Conservation (phyloP, 1,139 yeast species). For the Suhomyces coccinellae region DNA sequence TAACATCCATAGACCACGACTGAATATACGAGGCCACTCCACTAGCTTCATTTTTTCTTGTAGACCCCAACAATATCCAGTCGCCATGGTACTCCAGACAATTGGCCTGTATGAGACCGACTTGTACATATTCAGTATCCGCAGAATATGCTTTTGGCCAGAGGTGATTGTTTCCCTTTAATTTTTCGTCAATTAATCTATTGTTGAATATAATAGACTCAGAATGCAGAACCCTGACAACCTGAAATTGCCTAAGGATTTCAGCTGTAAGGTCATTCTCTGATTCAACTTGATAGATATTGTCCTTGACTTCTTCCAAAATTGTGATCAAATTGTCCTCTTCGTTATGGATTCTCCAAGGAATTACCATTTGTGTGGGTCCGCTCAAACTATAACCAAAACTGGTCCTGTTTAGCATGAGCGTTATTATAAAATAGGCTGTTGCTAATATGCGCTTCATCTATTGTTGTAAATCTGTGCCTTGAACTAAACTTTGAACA, state of each 20-base stretch:
- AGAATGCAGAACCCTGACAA: slow-evolving; percentile 9
- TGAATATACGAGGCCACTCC: slow-evolving; percentile 23
- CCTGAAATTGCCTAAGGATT: slow-evolving; percentile 9
- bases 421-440: not conserved
- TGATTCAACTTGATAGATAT: slow-evolving; percentile 9
- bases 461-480: too few species aligned
- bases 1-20: slow-evolving; percentile 25
- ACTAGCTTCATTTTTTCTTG: slow-evolving; percentile 13
- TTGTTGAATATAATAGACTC: slow-evolving; percentile 14
- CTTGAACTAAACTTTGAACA: too few species aligned
- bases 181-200: slow-evolving; percentile 2
- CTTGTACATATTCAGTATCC: slow-evolving; percentile 8
- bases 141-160: not conserved
- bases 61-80: slow-evolving; percentile 16
- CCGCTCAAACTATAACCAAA: not conserved
- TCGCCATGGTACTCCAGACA: slow-evolving; percentile 1
- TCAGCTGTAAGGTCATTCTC: slow-evolving; percentile 10
- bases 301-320: slow-evolving; percentile 3
- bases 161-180: not conserved
- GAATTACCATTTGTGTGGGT: not conserved
- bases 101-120: slow-evolving; percentile 11
- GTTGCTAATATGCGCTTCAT: too few species aligned
- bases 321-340: not conserved
- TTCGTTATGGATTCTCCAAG: not conserved
- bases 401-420: not conserved